phyloP scores from a whole-genome alignment of 805 yeast species.

The Dipodascus albidus region DNA sequence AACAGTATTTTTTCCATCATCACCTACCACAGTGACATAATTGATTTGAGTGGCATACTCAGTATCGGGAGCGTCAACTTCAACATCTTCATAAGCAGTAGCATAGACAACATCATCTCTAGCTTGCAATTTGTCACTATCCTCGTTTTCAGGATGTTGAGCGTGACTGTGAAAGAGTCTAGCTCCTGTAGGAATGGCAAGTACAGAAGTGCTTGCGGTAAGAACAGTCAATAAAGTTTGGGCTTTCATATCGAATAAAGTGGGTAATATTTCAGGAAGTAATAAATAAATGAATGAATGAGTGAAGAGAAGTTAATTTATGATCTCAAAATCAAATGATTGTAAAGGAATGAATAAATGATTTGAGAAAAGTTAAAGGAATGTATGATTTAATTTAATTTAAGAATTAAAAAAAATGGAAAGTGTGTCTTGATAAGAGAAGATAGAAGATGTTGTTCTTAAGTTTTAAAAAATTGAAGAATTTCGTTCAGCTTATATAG shows the following conservation, averaged over 20 bases:
- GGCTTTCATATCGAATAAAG: background rate
- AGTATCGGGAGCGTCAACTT: background rate
- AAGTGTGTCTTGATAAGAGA: background rate
- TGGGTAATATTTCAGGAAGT: background rate
- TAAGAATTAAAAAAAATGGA: background rate
- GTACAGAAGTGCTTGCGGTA: background rate
- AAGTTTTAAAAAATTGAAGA: background rate
- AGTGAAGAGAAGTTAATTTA: background rate
- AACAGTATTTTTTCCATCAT: slow-evolving; percentile 3
- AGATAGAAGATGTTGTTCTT: background rate
- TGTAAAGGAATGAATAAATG: slow-evolving; percentile 1
- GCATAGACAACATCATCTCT: background rate
- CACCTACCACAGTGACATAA: background rate
- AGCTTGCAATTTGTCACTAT: background rate
- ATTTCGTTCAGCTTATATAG: too few relatives aligned
- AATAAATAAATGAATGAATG: background rate
- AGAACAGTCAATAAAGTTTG: background rate
- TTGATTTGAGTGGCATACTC: background rate
- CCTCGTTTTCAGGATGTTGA: background rate
- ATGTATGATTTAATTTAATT: background rate
- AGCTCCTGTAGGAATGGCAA: background rate
- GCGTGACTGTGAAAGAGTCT: background rate
- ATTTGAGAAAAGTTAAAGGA: background rate
- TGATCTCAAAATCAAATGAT: background rate
- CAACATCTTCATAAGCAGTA: background rate